These are phyloP conservation scores for Ganoderma lingzhi DNA, from an alignment of 1,284 basidiomycete genomes.

Conservation along the genomic window DNA sequence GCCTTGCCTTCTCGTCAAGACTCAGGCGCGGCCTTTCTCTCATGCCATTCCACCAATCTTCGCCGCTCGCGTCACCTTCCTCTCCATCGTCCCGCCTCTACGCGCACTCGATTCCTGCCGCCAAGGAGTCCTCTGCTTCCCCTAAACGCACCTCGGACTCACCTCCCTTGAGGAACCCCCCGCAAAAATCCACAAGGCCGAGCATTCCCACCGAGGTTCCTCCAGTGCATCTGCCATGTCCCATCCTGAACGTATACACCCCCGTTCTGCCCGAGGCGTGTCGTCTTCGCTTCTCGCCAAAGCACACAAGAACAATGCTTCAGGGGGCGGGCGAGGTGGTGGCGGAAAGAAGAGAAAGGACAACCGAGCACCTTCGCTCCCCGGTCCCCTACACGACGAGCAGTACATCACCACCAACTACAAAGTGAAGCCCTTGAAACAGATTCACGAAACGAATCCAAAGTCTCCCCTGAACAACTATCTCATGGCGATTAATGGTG, in stretches of 20 bases:
- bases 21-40: conserved; percentile 58
- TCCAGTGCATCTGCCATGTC: conserved; percentile 25
- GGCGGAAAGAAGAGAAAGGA: conserved; percentile 28
- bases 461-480: conserved; percentile 56
- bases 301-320: conserved; percentile 32
- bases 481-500: conserved; percentile 20
- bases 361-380: conserved; percentile 22
- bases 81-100: conserved; percentile 38
- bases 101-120: conserved; percentile 30
- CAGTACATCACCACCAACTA: conserved; percentile 41
- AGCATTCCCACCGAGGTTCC: conserved; percentile 11
- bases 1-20: conserved; percentile 54
- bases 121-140: conserved; percentile 28
- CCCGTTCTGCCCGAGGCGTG: conserved; percentile 29
- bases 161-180: conserved; percentile 32
- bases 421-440: conserved; percentile 41
- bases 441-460: conserved; percentile 48
- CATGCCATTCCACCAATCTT: conserved; percentile 57
- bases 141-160: conserved; percentile 28
- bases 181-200: conserved; percentile 36
- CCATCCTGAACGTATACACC: conserved; percentile 22
- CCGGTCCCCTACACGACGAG: conserved; percentile 41
- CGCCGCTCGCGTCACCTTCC: conserved; percentile 34
- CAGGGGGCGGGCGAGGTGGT: conserved; percentile 22
- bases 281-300: conserved; percentile 32